Conservation (phyloP, 2,329 filamentous ascomycete genomes). For the Ophiostoma sp. region DNA sequence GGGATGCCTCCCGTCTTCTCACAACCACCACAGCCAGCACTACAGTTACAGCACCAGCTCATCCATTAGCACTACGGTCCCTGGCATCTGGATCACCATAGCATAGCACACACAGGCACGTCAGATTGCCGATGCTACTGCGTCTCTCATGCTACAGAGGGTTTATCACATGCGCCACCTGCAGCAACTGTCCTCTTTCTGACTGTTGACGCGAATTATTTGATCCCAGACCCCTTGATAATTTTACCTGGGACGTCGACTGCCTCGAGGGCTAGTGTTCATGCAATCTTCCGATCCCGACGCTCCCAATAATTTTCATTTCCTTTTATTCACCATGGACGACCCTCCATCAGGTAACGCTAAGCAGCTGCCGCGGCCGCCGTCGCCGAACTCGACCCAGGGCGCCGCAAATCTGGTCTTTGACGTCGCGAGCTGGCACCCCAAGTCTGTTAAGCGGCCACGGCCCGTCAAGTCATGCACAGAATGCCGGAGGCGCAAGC, state of each 20-base stretch:
- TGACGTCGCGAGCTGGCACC: slow-evolving; percentile 27
- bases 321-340: slow-evolving; percentile 17
- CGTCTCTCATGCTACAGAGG: background rate
- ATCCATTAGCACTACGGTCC: background rate
- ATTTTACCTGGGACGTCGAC: background rate
- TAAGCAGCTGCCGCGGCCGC: slow-evolving; percentile 6
- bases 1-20: slow-evolving; percentile 7
- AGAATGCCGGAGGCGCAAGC: slow-evolving; percentile 53
- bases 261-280: slow-evolving; percentile 9
- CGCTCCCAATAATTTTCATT: slow-evolving; percentile 5
- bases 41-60: background rate
- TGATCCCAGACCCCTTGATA: background rate
- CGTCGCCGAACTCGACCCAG: slow-evolving; percentile 14
- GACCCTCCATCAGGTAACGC: slow-evolving; percentile 11
- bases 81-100: background rate
- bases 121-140: slow-evolving; percentile 7
- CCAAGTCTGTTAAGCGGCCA: slow-evolving; percentile 44
- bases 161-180: background rate
- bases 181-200: background rate
- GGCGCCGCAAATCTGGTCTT: slow-evolving; percentile 24
- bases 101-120: background rate
- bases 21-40: background rate
- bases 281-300: slow-evolving; percentile 12
- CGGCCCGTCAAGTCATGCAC: slow-evolving; percentile 53
- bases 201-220: background rate